Conservation (phyloP, 495 filamentous ascomycete genomes). For the Penicillium soppii region DNA sequence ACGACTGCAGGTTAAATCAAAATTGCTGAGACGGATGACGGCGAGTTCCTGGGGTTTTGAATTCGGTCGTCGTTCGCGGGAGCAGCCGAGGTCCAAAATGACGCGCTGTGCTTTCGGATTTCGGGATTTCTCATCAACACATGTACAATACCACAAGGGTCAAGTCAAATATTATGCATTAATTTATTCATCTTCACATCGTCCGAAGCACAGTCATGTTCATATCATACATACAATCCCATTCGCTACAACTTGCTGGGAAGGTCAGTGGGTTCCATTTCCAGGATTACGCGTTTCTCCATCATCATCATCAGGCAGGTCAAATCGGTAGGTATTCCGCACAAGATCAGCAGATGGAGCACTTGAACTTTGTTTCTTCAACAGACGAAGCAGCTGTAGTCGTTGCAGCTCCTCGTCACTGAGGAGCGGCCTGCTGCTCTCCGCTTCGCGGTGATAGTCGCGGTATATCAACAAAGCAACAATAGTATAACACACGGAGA, state of each 20-base stretch:
- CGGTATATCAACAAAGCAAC: conserved; percentile 26
- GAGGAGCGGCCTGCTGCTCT: conserved; percentile 22
- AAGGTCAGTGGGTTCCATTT: too few species aligned
- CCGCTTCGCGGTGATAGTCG: conserved; percentile 7
- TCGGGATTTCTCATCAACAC: too few species aligned
- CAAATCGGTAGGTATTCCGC: conserved; percentile 37
- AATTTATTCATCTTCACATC: too few species aligned
- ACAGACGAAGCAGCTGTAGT: conserved; percentile 32
- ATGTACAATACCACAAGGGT: too few species aligned
- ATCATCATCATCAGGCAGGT: conserved; percentile 19
- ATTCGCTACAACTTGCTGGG: too few species aligned
- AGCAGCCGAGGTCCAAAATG: conserved; percentile 22
- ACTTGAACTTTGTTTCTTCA: conserved; percentile 21
- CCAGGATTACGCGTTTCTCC: too few species aligned
- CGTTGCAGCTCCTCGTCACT: conserved; percentile 42
- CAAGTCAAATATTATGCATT: too few species aligned
- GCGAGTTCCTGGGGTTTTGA: conserved; percentile 14
- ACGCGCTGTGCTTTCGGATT: too few species aligned
- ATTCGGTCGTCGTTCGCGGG: conserved; percentile 1
- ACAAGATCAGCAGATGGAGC: conserved; percentile 19
- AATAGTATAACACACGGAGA: conserved; percentile 26
- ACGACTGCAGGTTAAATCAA: not conserved
- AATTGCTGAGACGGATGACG: conserved; percentile 2
- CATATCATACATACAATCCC: too few species aligned
- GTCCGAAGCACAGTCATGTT: too few species aligned